These are phyloP conservation scores for Agaricus bisporus DNA, from an alignment of 768 basidiomycete species.

Conservation along the genomic window DNA sequence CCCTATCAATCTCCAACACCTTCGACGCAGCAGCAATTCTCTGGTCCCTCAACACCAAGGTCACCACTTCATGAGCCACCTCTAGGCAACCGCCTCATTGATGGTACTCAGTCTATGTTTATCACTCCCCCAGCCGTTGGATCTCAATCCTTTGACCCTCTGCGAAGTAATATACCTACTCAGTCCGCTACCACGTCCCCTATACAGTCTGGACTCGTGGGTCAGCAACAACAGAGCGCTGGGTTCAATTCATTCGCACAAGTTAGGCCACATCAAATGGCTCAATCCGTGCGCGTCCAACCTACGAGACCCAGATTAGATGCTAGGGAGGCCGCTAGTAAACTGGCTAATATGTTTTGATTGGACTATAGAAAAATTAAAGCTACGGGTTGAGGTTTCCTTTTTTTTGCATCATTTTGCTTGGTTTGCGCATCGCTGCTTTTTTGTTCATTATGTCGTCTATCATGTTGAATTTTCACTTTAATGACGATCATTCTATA, in stretches of 20 bases:
- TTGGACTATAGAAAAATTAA: too few relatives aligned
- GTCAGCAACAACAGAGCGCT: conserved; percentile 21
- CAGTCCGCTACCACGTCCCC: conserved; percentile 24
- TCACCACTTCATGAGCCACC: conserved; percentile 39
- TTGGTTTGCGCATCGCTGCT: background rate
- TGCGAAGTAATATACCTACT: conserved; percentile 28
- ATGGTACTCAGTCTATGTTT: conserved; percentile 81
- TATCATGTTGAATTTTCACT: background rate
- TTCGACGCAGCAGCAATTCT: conserved; percentile 33
- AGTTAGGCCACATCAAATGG: conserved; percentile 56
- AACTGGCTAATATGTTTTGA: conserved; percentile 86
- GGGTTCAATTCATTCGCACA: conserved; percentile 60
- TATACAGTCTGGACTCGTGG: conserved; percentile 21
- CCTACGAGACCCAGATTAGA: conserved; percentile 73
- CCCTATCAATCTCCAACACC: conserved; percentile 15
- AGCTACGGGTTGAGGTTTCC: background rate
- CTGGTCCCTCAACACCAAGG: conserved; percentile 46
- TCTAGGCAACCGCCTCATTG: conserved; percentile 59
- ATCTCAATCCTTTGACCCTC: conserved; percentile 27
- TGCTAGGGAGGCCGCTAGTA: conserved; percentile 81
- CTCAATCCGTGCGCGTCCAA: conserved; percentile 66
- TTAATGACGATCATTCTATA: too few relatives aligned
- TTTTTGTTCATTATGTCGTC: background rate
- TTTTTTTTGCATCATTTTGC: background rate
- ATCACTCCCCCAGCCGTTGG: conserved; percentile 42